These are phyloP conservation scores for Ogataea populi-albae DNA, from an alignment of 805 yeast genomes.

Conservation along the genomic window DNA sequence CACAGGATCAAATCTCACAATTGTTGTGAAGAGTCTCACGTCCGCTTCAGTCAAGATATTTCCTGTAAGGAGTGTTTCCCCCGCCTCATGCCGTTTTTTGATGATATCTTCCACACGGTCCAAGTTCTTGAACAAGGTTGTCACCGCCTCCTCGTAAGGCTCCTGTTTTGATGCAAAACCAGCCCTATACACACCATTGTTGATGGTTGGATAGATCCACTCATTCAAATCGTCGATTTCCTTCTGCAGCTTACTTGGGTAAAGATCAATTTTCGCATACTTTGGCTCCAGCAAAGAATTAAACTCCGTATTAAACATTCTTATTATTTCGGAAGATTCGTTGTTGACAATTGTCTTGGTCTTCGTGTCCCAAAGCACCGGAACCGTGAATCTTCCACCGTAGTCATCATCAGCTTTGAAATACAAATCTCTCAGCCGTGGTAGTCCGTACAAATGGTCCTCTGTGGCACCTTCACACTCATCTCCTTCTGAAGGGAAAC, in stretches of 20 bases:
- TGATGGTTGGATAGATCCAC: slow-evolving; percentile 81
- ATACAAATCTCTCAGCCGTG: slow-evolving; percentile 68
- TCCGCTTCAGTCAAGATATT: slow-evolving; percentile 84
- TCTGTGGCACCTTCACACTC: slow-evolving; percentile 46
- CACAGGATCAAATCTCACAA: slow-evolving; percentile 87
- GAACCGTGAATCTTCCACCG: slow-evolving; percentile 85
- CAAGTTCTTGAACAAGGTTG: slow-evolving; percentile 58
- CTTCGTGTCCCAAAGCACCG: slow-evolving; percentile 89
- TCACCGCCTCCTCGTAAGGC: slow-evolving; percentile 69
- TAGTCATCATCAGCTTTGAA: slow-evolving; percentile 73
- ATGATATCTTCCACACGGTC: slow-evolving; percentile 68
- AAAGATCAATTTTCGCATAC: slow-evolving; percentile 52
- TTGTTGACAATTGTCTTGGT: slow-evolving; percentile 81
- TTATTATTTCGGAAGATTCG: slow-evolving; percentile 85
- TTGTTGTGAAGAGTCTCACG: slow-evolving; percentile 80
- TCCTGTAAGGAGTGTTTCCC: slow-evolving; percentile 51
- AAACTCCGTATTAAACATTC: slow-evolving; percentile 78
- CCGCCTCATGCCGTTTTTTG: slow-evolving; percentile 38
- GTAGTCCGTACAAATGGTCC: slow-evolving; percentile 58
- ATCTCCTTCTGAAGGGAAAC: slow-evolving; percentile 53
- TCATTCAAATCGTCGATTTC: slow-evolving; percentile 74
- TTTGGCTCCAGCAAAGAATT: slow-evolving; percentile 51
- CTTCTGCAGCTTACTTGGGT: slow-evolving; percentile 52
- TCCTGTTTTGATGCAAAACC: slow-evolving; percentile 88
- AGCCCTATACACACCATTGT: slow-evolving; percentile 90